A percentile compares a stretch with the other conserved stretches of the same genome.
Conservation (phyloP, 208 protist species). For the Wallacemonas sp. region DNA sequence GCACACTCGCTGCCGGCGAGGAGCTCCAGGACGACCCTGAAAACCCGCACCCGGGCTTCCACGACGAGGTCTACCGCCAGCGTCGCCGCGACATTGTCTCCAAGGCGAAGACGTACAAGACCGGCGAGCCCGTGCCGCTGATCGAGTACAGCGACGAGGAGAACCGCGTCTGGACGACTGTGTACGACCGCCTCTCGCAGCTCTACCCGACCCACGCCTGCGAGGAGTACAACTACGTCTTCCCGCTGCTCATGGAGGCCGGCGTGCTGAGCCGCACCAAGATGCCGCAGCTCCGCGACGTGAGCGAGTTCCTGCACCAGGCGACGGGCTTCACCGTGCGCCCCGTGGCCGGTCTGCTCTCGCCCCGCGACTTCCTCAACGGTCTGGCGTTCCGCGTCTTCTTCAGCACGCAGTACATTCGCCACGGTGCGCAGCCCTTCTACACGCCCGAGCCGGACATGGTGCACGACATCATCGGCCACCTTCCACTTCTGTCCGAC, state of each 20-base stretch:
- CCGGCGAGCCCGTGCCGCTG: constrained; percentile 83
- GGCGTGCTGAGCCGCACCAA: constrained; percentile 88
- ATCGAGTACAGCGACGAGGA: constrained; percentile 94
- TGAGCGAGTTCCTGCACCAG: constrained; percentile 92
- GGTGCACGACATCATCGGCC: constrained; percentile 95
- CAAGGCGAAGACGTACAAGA: constrained; percentile 74
- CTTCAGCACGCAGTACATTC: constrained; percentile 97
- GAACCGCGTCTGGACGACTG: constrained; percentile 83
- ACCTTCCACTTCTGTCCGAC: constrained; percentile 96
- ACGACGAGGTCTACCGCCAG: constrained; percentile 92
- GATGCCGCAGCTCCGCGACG: constrained; percentile 95
- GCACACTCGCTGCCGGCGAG: constrained; percentile 75
- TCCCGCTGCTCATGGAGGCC: constrained; percentile 92
- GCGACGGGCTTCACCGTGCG: constrained; percentile 94
- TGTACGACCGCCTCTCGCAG: constrained; percentile 84
- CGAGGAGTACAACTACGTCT: constrained; percentile 91
- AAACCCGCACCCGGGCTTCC: constrained; percentile 95
- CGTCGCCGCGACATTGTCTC: constrained; percentile 82
- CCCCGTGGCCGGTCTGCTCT: constrained; percentile 93
- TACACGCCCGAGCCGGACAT: constrained; percentile 97
- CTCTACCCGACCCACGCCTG: constrained; percentile 95
- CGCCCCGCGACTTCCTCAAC: constrained; percentile 95
- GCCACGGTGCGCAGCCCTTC: constrained; percentile 92
- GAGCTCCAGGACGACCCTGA: constrained; percentile 89
- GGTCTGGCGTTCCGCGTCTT: constrained; percentile 96